phyloP scores from a whole-genome alignment of 2,329 filamentous ascomycete species.

The Dichotomopilus funicola region DNA sequence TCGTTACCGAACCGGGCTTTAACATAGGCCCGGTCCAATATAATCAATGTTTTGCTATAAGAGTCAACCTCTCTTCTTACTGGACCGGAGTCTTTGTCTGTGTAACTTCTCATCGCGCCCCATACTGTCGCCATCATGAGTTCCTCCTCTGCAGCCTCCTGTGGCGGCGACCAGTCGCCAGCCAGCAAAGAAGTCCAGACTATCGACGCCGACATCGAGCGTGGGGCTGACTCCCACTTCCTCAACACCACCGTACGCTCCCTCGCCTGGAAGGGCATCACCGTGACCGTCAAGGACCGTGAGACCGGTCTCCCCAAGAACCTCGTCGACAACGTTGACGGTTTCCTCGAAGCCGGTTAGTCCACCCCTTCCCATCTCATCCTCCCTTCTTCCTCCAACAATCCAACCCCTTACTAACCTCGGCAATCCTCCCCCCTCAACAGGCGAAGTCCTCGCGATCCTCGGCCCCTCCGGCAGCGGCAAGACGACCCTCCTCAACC shows the following conservation, averaged over 20 bases:
- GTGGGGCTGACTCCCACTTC: conserved; percentile 40
- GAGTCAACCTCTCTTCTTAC: no score
- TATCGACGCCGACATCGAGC: conserved; percentile 26
- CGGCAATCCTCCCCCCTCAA: background rate
- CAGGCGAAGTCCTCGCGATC: conserved; percentile 67
- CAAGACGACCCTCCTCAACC: conserved; percentile 79
- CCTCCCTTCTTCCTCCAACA: no score
- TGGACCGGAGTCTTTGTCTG: background rate
- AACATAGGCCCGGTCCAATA: no score
- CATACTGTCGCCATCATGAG: conserved; percentile 12
- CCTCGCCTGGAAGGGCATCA: conserved; percentile 61
- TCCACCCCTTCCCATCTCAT: background rate
- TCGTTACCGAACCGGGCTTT: background rate
- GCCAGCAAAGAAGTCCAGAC: background rate
- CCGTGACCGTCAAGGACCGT: conserved; percentile 68
- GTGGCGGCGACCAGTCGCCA: conserved; percentile 12
- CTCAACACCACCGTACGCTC: conserved; percentile 57
- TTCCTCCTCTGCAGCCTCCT: conserved; percentile 13
- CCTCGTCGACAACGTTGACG: conserved; percentile 58
- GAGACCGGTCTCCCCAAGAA: conserved; percentile 55
- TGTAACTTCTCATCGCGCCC: no score
- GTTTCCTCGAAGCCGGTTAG: conserved; percentile 56
- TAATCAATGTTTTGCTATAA: no score
- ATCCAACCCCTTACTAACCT: background rate
- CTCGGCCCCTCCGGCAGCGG: conserved; percentile 73